A percentile compares a stretch with the other conserved stretches of the same genome.
Conservation (phyloP, 768 basidiomycete species). For the Leccinum imitatum region DNA sequence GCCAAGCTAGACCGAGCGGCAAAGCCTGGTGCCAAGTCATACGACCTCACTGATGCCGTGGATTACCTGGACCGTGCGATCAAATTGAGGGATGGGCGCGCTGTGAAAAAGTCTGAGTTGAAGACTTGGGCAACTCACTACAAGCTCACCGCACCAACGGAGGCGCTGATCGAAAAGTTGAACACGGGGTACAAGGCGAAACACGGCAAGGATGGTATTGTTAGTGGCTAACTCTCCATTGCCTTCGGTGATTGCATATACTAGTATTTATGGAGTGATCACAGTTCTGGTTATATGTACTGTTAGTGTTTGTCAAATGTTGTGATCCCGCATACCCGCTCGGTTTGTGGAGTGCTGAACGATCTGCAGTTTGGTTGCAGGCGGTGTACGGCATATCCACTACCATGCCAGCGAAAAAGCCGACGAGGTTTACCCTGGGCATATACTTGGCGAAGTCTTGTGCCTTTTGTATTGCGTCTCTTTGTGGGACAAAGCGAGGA, state of each 20-base stretch:
- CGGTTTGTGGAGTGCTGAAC: not conserved
- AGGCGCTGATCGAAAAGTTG: not conserved
- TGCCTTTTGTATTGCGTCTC: conserved; percentile 99
- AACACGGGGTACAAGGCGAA: conserved; percentile 1
- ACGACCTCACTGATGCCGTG: conserved; percentile 9
- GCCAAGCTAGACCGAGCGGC: conserved; percentile 9
- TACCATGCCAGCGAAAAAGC: no score
- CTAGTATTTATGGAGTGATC: not conserved
- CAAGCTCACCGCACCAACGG: not conserved
- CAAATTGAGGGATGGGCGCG: not conserved
- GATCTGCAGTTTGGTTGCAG: no score
- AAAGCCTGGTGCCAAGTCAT: conserved; percentile 8
- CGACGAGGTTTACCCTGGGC: not conserved
- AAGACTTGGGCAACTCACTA: conserved; percentile 1
- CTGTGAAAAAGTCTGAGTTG: conserved; percentile 10
- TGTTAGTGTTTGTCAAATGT: not conserved
- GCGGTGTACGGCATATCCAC: no score
- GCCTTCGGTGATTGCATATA: not conserved
- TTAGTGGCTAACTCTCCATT: not conserved
- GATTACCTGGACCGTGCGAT: conserved; percentile 7
- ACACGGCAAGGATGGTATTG: not conserved
- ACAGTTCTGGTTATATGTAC: not conserved
- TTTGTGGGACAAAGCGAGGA: conserved; percentile 68
- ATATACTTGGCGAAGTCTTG: conserved; percentile 75
- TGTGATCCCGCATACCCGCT: not conserved